Evolutionary conservation across 192 early-diverging fungal genomes (phyloP).

Genomic region (Rhizophagus clarus): DNA sequence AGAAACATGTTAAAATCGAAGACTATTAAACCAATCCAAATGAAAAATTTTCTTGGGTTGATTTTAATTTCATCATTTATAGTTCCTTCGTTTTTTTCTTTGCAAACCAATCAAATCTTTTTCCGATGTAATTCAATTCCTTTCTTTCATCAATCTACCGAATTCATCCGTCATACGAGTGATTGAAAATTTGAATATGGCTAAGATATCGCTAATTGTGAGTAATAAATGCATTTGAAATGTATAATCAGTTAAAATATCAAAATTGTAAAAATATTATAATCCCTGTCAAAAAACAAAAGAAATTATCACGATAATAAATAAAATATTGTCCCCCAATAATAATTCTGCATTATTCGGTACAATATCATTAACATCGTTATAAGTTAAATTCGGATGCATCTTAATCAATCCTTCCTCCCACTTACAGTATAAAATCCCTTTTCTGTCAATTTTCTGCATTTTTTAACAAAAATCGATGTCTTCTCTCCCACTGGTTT

Average conservation of each 20-base stretch:
- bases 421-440: constrained; percentile 16
- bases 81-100: not conserved
- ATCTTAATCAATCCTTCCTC: constrained; percentile 9
- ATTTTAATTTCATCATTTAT: not conserved
- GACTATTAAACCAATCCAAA: not conserved
- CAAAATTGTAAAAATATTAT: not conserved
- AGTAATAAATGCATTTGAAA: not conserved
- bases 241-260: not conserved
- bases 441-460: not conserved
- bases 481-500: constrained; percentile 20
- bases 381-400: not conserved
- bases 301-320: not conserved
- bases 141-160: not conserved
- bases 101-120: not conserved
- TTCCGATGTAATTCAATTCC: not conserved
- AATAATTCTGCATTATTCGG: not conserved
- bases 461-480: constrained; percentile 24
- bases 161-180: not conserved
- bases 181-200: not conserved
- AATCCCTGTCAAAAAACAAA: not conserved
- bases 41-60: not conserved
- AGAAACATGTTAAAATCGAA: not conserved
- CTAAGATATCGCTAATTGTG: not conserved
- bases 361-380: not conserved
- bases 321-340: not conserved